Percentiles rank a stretch among this genome's conserved stretches.
Evolutionary conservation across 139 green algal genomes (phyloP).

Genomic region (Volvox reticuliferus): DNA sequence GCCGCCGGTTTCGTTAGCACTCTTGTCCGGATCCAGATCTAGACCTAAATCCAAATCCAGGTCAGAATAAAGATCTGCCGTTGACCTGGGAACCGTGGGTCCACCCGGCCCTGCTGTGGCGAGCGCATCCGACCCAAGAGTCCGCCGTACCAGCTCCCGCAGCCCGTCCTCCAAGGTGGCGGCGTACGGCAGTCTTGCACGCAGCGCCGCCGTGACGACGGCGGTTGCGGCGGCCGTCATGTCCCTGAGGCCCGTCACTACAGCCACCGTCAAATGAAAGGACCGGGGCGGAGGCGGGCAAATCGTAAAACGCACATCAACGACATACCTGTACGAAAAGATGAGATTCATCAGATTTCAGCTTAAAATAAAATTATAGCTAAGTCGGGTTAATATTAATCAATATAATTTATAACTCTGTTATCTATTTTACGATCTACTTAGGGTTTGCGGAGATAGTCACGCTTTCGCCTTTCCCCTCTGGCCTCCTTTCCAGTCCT

Average conservation of each 20-base stretch:
- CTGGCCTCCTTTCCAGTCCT: too few relatives aligned
- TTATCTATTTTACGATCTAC: too few relatives aligned
- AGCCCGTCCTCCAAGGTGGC: conserved; percentile 18
- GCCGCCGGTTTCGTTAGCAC: not conserved
- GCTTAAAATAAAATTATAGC: too few relatives aligned
- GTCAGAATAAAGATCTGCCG: not conserved
- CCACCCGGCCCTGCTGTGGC: not conserved
- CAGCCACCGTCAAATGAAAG: too few relatives aligned
- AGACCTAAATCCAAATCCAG: not conserved
- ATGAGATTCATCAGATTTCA: too few relatives aligned
- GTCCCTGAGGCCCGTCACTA: not conserved
- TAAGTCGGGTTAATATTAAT: too few relatives aligned
- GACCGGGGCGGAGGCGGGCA: too few relatives aligned
- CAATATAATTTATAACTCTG: too few relatives aligned
- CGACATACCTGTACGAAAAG: too few relatives aligned
- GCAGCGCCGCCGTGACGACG: not conserved
- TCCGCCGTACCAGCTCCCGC: conserved; percentile 12
- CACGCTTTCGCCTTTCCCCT: too few relatives aligned
- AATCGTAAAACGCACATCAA: too few relatives aligned
- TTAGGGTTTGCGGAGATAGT: too few relatives aligned
- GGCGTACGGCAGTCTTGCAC: not conserved
- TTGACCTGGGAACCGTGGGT: not conserved
- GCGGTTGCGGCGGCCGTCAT: not conserved
- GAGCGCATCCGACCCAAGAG: not conserved
- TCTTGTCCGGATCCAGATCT: not conserved